These are phyloP conservation scores for Fusarium pseudonygamai DNA, from an alignment of 2,329 filamentous ascomycete species.

Conservation along the genomic window DNA sequence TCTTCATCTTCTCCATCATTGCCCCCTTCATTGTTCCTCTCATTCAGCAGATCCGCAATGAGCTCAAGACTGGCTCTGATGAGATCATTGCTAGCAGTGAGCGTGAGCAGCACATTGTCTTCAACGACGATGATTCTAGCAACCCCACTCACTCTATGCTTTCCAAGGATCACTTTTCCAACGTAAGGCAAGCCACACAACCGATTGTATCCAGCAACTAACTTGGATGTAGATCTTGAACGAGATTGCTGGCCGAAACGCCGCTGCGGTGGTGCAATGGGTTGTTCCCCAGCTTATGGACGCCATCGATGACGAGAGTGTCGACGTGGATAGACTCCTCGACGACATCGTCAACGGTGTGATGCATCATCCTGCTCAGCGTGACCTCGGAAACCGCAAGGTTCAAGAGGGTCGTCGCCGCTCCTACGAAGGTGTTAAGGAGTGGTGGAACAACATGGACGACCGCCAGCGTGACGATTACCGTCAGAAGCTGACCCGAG, in stretches of 20 bases:
- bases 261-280: conserved; percentile 82
- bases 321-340: conserved; percentile 75
- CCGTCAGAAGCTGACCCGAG: conserved; percentile 77
- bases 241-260: conserved; percentile 85
- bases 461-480: conserved; percentile 72
- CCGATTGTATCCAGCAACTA: background rate
- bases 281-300: conserved; percentile 89
- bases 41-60: conserved; percentile 85
- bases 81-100: conserved; percentile 89
- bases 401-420: conserved; percentile 74
- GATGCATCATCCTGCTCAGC: conserved; percentile 87
- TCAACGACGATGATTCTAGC: conserved; percentile 77
- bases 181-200: conserved; percentile 57
- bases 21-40: conserved; percentile 89
- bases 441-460: conserved; percentile 81
- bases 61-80: conserved; percentile 84
- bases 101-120: conserved; percentile 87
- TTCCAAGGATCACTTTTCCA: conserved; percentile 94
- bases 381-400: conserved; percentile 74
- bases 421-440: conserved; percentile 82
- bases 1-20: conserved; percentile 92
- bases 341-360: conserved; percentile 83
- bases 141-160: conserved; percentile 96
- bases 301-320: conserved; percentile 81
- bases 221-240: conserved; percentile 70